Evolutionary conservation across 345 rosid species (phyloP).

Genomic region (Corymbia maculata): DNA sequence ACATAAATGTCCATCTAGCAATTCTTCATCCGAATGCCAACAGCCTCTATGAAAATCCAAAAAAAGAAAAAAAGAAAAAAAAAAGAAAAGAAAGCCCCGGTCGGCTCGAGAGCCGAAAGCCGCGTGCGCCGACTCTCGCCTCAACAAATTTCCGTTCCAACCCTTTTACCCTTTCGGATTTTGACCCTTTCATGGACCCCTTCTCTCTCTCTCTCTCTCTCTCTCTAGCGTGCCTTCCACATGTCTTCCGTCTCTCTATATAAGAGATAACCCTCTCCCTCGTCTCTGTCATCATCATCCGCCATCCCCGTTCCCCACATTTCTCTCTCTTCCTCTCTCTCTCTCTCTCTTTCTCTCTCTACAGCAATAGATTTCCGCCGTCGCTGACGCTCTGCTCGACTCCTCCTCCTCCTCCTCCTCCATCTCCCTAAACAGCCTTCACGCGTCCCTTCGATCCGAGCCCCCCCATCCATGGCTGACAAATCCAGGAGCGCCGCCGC

Average conservation of each 20-base stretch:
- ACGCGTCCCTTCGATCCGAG: background rate
- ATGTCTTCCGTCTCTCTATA: background rate
- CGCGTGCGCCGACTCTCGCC: background rate
- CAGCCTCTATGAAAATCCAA: background rate
- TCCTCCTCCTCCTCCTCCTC: background rate
- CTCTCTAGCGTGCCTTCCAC: background rate
- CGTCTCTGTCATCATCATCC: background rate
- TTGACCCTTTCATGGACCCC: background rate
- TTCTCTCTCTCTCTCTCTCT: background rate
- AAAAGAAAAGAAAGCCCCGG: background rate
- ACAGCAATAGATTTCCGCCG: background rate
- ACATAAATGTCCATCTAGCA: background rate
- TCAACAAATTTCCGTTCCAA: background rate
- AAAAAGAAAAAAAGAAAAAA: too few species aligned
- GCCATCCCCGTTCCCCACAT: background rate
- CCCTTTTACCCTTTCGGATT: too few species aligned
- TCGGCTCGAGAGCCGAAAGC: background rate
- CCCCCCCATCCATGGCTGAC: constrained; percentile 5
- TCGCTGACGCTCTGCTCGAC: background rate
- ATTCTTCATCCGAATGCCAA: background rate
- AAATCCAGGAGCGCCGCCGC: constrained; percentile 14
- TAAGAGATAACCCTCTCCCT: background rate
- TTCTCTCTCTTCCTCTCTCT: background rate
- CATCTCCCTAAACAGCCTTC: background rate
- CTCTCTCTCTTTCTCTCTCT: background rate